Percentiles rank a stretch among this genome's conserved stretches.
phyloP scores from a whole-genome alignment of 371 early-diverging fungal species.

The Entomophthora muscae region DNA sequence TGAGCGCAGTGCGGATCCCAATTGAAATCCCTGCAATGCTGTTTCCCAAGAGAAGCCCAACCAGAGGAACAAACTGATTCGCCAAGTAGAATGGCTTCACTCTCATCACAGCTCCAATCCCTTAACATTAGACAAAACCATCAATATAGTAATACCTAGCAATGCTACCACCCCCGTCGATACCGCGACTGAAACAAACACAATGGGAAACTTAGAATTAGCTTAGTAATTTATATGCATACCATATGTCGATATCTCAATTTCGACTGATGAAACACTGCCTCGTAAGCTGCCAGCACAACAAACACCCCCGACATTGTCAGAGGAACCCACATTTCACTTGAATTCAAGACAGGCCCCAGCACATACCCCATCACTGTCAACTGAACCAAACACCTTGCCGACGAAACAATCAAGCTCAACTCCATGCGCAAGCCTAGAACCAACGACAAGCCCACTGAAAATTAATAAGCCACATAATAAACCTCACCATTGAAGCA shows the following conservation, averaged over 20 bases:
- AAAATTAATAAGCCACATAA: background rate
- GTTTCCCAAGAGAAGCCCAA: conserved; percentile 76
- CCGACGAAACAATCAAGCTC: conserved; percentile 30
- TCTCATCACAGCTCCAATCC: background rate
- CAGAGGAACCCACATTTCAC: background rate
- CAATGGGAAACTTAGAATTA: conserved; percentile 10
- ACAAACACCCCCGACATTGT: conserved; percentile 4
- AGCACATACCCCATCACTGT: conserved; percentile 25
- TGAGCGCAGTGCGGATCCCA: conserved; percentile 16
- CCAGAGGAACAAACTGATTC: conserved; percentile 65
- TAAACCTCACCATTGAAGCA: background rate
- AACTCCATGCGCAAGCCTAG: conserved; percentile 35
- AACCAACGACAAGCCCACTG: conserved; percentile 29
- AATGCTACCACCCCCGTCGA: conserved; percentile 8
- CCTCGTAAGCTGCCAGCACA: conserved; percentile 12
- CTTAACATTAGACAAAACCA: too few species aligned
- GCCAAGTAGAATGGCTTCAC: conserved; percentile 45
- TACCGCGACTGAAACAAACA: conserved; percentile 7
- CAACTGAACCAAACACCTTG: conserved; percentile 36
- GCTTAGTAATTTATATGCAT: conserved; percentile 2
- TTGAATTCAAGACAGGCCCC: background rate
- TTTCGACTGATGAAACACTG: conserved; percentile 11
- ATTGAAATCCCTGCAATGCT: conserved; percentile 68
- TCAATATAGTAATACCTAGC: too few species aligned
- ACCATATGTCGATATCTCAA: conserved; percentile 11